Evolutionary conservation across 305 asterid genomes (phyloP), one percentile per base, ranked within the genome.

Genomic region (Fraxinus sp.): DNA sequence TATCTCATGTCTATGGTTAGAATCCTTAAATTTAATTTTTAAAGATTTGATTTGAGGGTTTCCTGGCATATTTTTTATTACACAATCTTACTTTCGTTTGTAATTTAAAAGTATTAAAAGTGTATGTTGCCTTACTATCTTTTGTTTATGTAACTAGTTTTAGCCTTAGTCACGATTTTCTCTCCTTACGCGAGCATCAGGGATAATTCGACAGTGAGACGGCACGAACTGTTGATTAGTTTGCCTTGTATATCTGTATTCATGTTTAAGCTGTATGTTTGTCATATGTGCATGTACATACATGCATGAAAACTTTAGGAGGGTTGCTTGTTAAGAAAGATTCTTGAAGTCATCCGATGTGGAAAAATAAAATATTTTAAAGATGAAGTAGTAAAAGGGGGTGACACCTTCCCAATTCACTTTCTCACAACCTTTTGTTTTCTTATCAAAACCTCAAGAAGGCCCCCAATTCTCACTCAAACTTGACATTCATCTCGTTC

Each of bases 361-460:
- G 80, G 28, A 74, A 70, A 68, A 68, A 84, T 86, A 86, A 84
- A 80, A 78, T 82, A 87, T 78, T 80, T 18, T 59, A 93, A 92
- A 90, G 92, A 76, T 79, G 92, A 93, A 49, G 59, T 49, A 49
- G 59, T n/a, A 24, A 44, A 10, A 11, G 86, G 87, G 87, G 91
- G 90, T 79, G 90, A 91, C 92, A 80, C 82, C 85, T 85, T 44
- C 90, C 88, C 84, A 14, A 22, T 64, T 35, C 32, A 24, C 35
- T 10, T 26, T 46, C 33, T 30, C 55, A 76, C n/a, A 85, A 87
- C 92, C 92, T 92, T 89, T 89, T 93, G 37, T 35, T 35, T 7
- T 35, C 37, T 35, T 35, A 35, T 35, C 7, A 35, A 35, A 35
- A 66, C 74, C n/a, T 10, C 83, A 22, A 76, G 85, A 76, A 9